These are phyloP conservation scores for Amauroascus niger DNA, from an alignment of 2,329 filamentous ascomycete genomes.

Conservation along the genomic window DNA sequence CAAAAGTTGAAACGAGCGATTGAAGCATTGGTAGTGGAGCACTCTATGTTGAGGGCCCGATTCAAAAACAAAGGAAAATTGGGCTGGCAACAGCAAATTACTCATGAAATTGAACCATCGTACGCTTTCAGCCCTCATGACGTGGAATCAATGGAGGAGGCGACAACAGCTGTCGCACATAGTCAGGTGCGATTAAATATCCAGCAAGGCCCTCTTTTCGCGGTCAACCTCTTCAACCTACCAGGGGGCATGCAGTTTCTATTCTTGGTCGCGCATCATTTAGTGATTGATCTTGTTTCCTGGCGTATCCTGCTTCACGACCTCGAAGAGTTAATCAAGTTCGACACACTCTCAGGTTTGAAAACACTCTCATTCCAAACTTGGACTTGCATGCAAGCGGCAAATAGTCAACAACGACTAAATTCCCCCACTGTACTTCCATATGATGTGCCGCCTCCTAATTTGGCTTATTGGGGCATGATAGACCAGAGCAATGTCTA, in stretches of 20 bases:
- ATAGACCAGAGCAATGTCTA: neutral
- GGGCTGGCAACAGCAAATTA: conserved; percentile 25
- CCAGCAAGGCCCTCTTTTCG: conserved; percentile 33
- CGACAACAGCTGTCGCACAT: conserved; percentile 18
- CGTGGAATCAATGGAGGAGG: neutral
- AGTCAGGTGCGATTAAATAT: conserved; percentile 30
- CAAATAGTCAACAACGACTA: conserved; percentile 11
- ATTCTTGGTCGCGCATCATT: conserved; percentile 29
- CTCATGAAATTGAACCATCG: conserved; percentile 15
- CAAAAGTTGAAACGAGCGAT: conserved; percentile 23
- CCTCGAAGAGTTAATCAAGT: conserved; percentile 28
- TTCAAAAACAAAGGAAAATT: conserved; percentile 21
- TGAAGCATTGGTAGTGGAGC: conserved; percentile 26
- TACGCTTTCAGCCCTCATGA: neutral
- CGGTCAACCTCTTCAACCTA: conserved; percentile 35
- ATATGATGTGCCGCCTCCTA: neutral
- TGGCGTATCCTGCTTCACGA: conserved; percentile 35
- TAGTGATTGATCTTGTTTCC: conserved; percentile 34
- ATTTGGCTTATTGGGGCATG: conserved; percentile 9
- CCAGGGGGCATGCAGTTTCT: conserved; percentile 25
- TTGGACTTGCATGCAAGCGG: conserved; percentile 29
- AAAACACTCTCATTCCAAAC: conserved; percentile 30
- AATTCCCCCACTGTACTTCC: conserved; percentile 16
- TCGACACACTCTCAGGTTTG: conserved; percentile 20
- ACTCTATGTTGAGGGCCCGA: conserved; percentile 33